Evolutionary conservation across 495 filamentous ascomycete genomes (phyloP), one percentile per base, ranked within the genome.

Genomic region (Neurospora sp.): DNA sequence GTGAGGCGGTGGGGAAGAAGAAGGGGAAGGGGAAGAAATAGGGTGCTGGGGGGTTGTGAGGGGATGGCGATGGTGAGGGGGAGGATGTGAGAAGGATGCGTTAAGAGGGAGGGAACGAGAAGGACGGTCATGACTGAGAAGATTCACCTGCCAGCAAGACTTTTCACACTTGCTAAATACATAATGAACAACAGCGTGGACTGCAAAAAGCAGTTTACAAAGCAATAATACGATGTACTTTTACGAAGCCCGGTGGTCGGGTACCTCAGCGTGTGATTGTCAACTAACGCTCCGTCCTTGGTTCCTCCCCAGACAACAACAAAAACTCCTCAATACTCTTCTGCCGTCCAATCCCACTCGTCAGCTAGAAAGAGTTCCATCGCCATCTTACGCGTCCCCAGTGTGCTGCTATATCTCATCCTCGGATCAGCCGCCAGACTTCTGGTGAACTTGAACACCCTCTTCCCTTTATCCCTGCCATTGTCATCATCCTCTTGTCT

Each of bases 301-400:
- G 9, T 23, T 20, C 20, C 9, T 54, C 46, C 20, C 46, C 46
- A 48, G 9, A 12, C 20, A 12, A 23, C n/a, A 20, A 48, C 20
- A 20, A 23, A 20, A 11, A 23, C 1, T 23, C 1, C 3, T 66
- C 27, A 66, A 66, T 70, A 80, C 2, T 82, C 81, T 66, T 87
- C 85, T 0, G 84, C 82, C 11, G 87, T 86, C 89, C 89, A 91
- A 70, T 90, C 83, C 85, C 89, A 87, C 73, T 83, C 84, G 31
- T 81, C 79, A 1, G 90, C 88, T 39, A 85, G 90, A 76, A 91
- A 91, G 70, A 92, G 77, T 11, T 81, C 82, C 70, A 82, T 82
- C 0, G 87, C 81, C 72, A 86, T 78, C 70, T 78, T 82, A 38
- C 83, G 80, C 72, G 80, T 77, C 6, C 77, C 84, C 76, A 86